Evolutionary conservation across 1,139 yeast genomes (phyloP), one percentile per base, ranked within the genome.

Genomic region (Sugiyamaella japonica): DNA sequence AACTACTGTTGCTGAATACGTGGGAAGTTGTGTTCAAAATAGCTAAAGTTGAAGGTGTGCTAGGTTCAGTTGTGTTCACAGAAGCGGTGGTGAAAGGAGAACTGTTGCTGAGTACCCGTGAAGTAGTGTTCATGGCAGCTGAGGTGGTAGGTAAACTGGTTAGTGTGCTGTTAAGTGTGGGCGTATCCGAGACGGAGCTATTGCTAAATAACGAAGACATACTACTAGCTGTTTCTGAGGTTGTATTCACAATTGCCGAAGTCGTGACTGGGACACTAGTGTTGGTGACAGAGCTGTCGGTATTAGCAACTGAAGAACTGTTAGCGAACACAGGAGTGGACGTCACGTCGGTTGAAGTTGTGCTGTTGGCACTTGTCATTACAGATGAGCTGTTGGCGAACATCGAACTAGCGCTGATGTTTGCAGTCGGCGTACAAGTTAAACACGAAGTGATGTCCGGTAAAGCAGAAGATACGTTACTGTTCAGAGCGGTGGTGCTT

Each of bases 11-110:
- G 17, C 28, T 16, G 16, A 16, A 36, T 36, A 36, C 39, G 5
- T 20, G 16, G 16, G 10, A 13, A 3, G 39, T 36, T 7, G 39
- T 13, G 39, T 12, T 29, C 34, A 29, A 4, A 12, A 7, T 9
- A 12, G 9, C 34, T 12, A 10, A 29, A 3, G 34, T 29, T 2
- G 34, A 29, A 9, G 34, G n/a, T 29, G 34, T 3, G 7, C 3
- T 29, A 7, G n/a, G 3, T 9, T n/a, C n/a, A n/a, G 34, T 29
- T 29, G 54, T 15, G 31, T 20, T 36, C 13, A 28, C 10, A 7
- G 17, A 42, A 25, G 45, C 36, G 13, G 55, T 28, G 4, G 48
- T 23, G 4, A 46, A 43, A 32, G 42, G 25, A 16, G 51, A 43
- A 32, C 48, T 36, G 17, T 47, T 38, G 9, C 25, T 38, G 25